Percentiles rank a stretch among this genome's conserved stretches.
Conservation (phyloP, 2,329 filamentous ascomycete genomes). For the Teratosphaeria viscida region DNA sequence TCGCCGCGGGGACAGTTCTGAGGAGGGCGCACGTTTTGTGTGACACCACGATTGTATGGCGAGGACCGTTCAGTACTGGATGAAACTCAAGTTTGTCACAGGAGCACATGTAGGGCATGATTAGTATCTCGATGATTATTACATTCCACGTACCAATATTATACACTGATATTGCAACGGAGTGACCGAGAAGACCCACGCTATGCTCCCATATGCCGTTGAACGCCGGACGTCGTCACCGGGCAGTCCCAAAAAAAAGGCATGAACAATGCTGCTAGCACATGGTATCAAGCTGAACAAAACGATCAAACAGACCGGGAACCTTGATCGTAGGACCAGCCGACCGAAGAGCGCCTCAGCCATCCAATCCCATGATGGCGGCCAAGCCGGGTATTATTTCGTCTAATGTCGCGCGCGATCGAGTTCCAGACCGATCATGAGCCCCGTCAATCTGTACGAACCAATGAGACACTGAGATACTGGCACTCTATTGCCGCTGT, state of each 20-base stretch:
- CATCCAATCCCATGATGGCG: background rate
- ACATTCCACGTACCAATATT: conserved; percentile 4
- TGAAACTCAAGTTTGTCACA: background rate
- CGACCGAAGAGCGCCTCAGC: conserved; percentile 1
- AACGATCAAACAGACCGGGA: conserved; percentile 2
- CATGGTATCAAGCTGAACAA: conserved; percentile 10
- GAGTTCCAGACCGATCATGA: background rate
- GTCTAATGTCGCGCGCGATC: background rate
- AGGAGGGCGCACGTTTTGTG: background rate
- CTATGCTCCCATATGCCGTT: conserved; percentile 1
- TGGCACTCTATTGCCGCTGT: conserved; percentile 1
- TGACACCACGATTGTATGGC: background rate
- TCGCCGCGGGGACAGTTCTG: background rate
- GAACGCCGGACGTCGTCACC: background rate
- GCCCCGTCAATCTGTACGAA: background rate
- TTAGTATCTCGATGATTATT: background rate
- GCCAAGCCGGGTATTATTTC: background rate
- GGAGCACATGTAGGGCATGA: background rate
- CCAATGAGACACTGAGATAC: background rate
- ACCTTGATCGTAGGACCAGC: conserved; percentile 3
- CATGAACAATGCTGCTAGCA: conserved; percentile 4
- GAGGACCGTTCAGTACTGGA: background rate
- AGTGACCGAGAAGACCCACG: background rate
- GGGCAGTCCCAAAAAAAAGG: background rate
- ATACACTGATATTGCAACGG: conserved; percentile 1